Percentiles rank a stretch among this genome's conserved stretches.
phyloP scores from a whole-genome alignment of 208 protist genomes.

The Crithidia fasciculata region DNA sequence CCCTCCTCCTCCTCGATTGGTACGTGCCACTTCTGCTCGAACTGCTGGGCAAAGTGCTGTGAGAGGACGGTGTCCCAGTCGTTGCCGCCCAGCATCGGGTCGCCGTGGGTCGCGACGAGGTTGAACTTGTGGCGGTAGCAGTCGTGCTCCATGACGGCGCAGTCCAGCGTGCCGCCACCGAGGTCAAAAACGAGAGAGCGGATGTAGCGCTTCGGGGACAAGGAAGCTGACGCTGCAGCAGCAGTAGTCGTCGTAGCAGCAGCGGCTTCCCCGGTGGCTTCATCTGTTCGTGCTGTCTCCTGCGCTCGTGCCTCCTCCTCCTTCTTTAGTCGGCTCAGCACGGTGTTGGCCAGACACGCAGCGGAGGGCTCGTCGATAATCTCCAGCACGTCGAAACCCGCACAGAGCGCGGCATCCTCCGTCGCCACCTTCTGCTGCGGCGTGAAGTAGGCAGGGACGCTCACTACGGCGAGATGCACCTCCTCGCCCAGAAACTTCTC shows the following conservation, averaged over 20 bases:
- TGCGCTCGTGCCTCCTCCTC: not conserved
- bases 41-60: conserved; percentile 80
- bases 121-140: conserved; percentile 55
- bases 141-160: conserved; percentile 91
- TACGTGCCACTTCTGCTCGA: conserved; percentile 90
- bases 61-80: conserved; percentile 91
- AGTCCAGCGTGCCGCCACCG: conserved; percentile 91
- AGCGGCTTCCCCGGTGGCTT: not conserved
- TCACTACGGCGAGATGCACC: conserved; percentile 87
- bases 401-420: conserved; percentile 91
- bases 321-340: conserved; percentile 41
- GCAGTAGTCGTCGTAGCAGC: conserved; percentile 1
- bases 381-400: conserved; percentile 92
- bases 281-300: not conserved
- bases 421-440: conserved; percentile 92
- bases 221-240: not conserved
- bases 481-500: conserved; percentile 85
- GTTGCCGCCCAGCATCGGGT: conserved; percentile 91
- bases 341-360: conserved; percentile 88
- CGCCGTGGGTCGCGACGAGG: conserved; percentile 88
- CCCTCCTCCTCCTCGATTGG: conserved; percentile 85
- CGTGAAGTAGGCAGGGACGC: conserved; percentile 93
- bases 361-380: conserved; percentile 94
- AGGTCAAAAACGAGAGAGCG: conserved; percentile 91
- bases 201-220: conserved; percentile 45